Base-by-base conservation (phyloP, 2,329 filamentous ascomycete species). In the Penicillium concentricum region DNA sequence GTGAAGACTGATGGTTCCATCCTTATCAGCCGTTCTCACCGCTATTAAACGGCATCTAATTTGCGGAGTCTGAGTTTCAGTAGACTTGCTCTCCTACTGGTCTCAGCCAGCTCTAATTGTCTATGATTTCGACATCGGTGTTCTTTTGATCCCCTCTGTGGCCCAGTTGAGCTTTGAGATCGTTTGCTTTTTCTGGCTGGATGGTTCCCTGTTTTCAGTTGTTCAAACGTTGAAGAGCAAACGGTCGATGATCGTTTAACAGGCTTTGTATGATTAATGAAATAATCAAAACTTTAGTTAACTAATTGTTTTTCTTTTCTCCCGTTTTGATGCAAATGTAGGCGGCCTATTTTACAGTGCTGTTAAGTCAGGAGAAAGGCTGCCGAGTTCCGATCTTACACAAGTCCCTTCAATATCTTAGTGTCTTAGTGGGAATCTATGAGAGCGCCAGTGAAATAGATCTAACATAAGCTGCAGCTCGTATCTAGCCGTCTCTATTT, bases 91-190 rank as follows among this genome's bases (percentile, higher is more conserved):
- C 6, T n/a, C 26, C 39, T 30, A 18, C 38, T 22, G 4, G 26
- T 10, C 16, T 43, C 10, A 13, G 18, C 13, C 15, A 26, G 10
- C 4, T 24, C 30, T 43, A 10, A 4, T 18, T 5, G 18, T 41
- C 18, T 42, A 51, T 12, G 12, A 12, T 45, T 16, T 44, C 13
- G 15, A 46, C 15, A 34, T 34, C 18, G 4, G 4, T 44, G 32
- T 20, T 16, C 6, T 20, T 51, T 45, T 24, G 20, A 35, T 35
- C 39, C 16, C 2, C 18, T 51, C 28, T 32, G 2, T 18, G 20
- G 49, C 30, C 49, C 20, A 16, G 37, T 45, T 51, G 28, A 51
- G 49, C 38, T 51, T 51, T 51, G 49, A 51, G 38, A 8, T 45
- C 7, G 13, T 51, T 44, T n/a, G 18, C 20, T 15, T 20, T 26